phyloP scores from a whole-genome alignment of 2,329 filamentous ascomycete genomes.

The Fusarium tupiense region DNA sequence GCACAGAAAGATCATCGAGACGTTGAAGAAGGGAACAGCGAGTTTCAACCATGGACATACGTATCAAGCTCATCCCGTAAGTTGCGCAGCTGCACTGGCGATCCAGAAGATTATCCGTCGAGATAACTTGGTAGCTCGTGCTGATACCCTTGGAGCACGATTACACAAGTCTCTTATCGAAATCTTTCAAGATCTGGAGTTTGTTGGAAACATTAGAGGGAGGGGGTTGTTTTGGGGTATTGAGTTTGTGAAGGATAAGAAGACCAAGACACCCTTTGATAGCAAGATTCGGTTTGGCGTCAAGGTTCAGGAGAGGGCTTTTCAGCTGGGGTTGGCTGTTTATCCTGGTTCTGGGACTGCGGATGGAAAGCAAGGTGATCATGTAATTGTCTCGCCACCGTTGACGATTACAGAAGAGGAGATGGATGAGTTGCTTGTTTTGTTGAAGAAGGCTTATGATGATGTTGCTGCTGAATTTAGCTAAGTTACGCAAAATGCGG shows the following conservation, averaged over 20 bases:
- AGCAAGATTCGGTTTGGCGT: slow-evolving; percentile 38
- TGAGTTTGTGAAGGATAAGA: slow-evolving; percentile 56
- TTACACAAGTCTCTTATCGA: slow-evolving; percentile 56
- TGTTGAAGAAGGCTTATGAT: slow-evolving; percentile 26
- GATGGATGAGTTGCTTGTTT: slow-evolving; percentile 17
- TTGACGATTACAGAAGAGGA: slow-evolving; percentile 65
- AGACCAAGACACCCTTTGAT: slow-evolving; percentile 50
- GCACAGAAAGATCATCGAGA: slow-evolving; percentile 60
- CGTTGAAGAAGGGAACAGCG: slow-evolving; percentile 49
- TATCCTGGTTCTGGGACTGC: slow-evolving; percentile 72
- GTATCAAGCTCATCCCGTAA: slow-evolving; percentile 67
- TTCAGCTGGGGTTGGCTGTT: slow-evolving; percentile 53
- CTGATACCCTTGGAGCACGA: slow-evolving; percentile 60
- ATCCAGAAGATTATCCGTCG: slow-evolving; percentile 68
- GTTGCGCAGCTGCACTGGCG: slow-evolving; percentile 69
- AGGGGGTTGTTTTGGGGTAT: slow-evolving; percentile 62
- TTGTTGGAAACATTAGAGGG: slow-evolving; percentile 70
- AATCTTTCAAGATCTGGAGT: slow-evolving; percentile 54
- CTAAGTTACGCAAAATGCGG: neutral
- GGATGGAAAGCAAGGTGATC: slow-evolving; percentile 70
- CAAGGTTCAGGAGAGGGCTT: slow-evolving; percentile 44
- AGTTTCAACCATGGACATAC: slow-evolving; percentile 66
- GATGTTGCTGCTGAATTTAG: neutral
- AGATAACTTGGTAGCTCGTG: slow-evolving; percentile 68
- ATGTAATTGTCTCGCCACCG: slow-evolving; percentile 74